These are phyloP conservation scores for Thymus quinquecostatus DNA, from an alignment of 257 asterid species.

Conservation along the genomic window DNA sequence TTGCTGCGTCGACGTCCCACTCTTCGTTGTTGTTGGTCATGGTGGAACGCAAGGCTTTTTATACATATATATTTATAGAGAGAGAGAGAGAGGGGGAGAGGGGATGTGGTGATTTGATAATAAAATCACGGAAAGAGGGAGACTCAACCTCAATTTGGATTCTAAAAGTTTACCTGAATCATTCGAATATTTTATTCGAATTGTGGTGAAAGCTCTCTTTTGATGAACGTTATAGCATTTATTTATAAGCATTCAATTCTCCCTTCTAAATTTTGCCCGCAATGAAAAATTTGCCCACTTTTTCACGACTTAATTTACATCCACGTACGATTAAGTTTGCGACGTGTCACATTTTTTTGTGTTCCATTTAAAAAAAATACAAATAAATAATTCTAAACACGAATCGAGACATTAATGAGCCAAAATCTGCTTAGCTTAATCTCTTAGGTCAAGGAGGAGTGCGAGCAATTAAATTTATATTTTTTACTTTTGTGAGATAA, in stretches of 20 bases:
- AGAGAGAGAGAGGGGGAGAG: background rate
- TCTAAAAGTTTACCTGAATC: slow-evolving; percentile 23
- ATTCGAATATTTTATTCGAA: slow-evolving; percentile 33
- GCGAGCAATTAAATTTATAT: no score
- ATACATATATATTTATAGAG: background rate
- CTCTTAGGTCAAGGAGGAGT: no score
- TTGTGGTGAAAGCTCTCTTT: slow-evolving; percentile 40
- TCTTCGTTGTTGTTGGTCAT: slow-evolving; percentile 22
- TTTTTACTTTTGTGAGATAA: no score
- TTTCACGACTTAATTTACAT: background rate
- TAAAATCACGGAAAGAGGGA: slow-evolving; percentile 33
- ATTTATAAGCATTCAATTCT: slow-evolving; percentile 21
- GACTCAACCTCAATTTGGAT: background rate
- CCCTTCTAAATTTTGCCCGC: background rate
- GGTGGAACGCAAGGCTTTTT: background rate
- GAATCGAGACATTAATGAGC: background rate
- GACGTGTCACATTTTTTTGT: background rate
- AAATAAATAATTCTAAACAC: background rate
- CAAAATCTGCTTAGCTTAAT: no score
- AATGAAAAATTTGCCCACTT: background rate
- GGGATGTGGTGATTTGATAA: background rate
- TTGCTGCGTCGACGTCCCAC: no score
- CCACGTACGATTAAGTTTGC: background rate
- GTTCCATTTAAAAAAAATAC: background rate
- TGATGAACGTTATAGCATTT: slow-evolving; percentile 3